Evolutionary conservation across 2,329 filamentous ascomycete species (phyloP).

Genomic region (Phialocephala sp.): DNA sequence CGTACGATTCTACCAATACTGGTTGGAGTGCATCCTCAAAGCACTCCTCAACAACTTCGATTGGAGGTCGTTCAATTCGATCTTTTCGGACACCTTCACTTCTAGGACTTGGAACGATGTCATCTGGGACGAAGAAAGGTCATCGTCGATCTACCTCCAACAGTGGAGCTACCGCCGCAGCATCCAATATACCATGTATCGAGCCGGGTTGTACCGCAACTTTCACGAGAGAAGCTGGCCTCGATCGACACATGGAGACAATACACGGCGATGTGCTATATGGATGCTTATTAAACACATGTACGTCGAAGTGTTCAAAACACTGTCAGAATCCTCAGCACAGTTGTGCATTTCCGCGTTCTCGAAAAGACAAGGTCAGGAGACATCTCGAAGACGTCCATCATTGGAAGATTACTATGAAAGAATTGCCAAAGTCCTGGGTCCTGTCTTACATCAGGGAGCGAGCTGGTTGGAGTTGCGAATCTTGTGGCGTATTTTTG

Average conservation of each 20-base stretch:
- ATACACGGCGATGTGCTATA: neutral
- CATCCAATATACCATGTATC: neutral
- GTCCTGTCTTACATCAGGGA: neutral
- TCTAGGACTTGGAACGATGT: neutral
- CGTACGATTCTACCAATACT: neutral
- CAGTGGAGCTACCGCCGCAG: neutral
- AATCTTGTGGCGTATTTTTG: neutral
- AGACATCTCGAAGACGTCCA: conserved; percentile 1
- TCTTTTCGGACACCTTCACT: neutral
- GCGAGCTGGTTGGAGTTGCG: conserved; percentile 4
- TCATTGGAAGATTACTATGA: neutral
- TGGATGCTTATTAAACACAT: neutral
- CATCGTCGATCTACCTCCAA: conserved; percentile 1
- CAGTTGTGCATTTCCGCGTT: neutral
- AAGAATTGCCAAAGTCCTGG: neutral
- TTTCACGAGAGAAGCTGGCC: conserved; percentile 5
- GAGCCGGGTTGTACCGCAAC: neutral
- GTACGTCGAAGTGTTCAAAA: neutral
- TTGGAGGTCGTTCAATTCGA: neutral
- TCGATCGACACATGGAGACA: neutral
- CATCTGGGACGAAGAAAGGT: neutral
- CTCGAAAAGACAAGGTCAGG: conserved; percentile 1
- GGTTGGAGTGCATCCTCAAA: neutral
- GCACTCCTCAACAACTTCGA: neutral
- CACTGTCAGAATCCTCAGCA: neutral